Evolutionary conservation across 345 rosid species (phyloP), one percentile per base, ranked within the genome.

Genomic region (Xanthoceras sorbifolium): DNA sequence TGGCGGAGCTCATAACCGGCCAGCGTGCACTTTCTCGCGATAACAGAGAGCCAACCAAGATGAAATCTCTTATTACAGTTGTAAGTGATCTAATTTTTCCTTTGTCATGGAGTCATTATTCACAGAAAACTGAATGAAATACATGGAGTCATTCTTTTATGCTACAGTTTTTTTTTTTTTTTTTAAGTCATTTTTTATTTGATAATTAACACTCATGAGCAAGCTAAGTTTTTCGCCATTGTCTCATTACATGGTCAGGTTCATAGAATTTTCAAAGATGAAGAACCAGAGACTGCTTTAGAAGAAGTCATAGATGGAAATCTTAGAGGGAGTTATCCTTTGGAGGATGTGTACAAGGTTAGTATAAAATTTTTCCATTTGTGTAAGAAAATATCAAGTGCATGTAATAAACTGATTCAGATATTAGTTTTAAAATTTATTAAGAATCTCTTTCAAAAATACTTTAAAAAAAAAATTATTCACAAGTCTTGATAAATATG

Each of bases 1-100:
- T 89, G 50, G 90, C 88, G 7, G 94, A 89, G 87, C 89, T 91
- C 60, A 87, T 89, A 73, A 89, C 92, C 0, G 91, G 92, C 22
- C 86, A 85, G 32, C 88, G 86, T 15, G 94, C 92, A 8, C 82
- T 89, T 17, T 48, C 79, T 65, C 92, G 88, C 2, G 91, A 89
- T 79, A 79, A 77, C 61, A 55, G 69, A n/a, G 86, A 91, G 63
- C 83, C 88, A 15, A 76, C 63, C 72, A 91, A 80, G 75, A 52
- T 82, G 86, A 89, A 76, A 65, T 86, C 91, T 15, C 84, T 90
- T 29, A 86, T 86, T 23, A 73, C 86, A 64, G 72, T 86, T 4
- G 91, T 89, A 71, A 81, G 89, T 77, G 12, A 31, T 65, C 20
- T n/a, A n/a, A n/a, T n/a, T n/a, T 31, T 38, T 18, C 55, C n/a